Conservation (phyloP, 2,329 filamentous ascomycete species). For the Apiospora pterosperma region DNA sequence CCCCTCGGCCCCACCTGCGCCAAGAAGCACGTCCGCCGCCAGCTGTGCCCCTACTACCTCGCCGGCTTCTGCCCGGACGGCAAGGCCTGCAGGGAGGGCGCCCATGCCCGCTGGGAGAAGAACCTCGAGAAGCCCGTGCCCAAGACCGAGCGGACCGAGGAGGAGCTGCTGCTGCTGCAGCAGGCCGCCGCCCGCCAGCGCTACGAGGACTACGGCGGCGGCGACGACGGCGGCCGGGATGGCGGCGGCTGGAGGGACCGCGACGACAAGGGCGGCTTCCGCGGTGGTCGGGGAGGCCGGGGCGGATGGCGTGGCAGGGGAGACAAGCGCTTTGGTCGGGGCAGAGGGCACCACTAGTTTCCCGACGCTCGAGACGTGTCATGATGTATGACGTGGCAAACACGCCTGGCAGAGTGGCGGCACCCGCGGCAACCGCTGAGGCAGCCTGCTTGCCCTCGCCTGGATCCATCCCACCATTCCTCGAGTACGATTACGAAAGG, state of each 20-base stretch:
- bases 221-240: slow-evolving; percentile 37
- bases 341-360: slow-evolving; percentile 25
- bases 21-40: slow-evolving; percentile 82
- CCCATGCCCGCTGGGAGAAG: slow-evolving; percentile 78
- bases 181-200: slow-evolving; percentile 37
- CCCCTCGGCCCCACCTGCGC: slow-evolving; percentile 82
- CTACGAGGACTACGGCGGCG: slow-evolving; percentile 23
- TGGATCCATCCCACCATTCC: neutral
- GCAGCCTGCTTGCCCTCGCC: neutral
- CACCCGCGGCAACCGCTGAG: too few species aligned
- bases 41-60: slow-evolving; percentile 79
- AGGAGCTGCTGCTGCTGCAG: slow-evolving; percentile 29
- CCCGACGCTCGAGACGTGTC: neutral
- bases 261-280: slow-evolving; percentile 28
- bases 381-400: neutral
- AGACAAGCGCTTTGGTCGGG: slow-evolving; percentile 30
- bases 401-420: neutral
- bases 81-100: slow-evolving; percentile 69
- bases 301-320: slow-evolving; percentile 26
- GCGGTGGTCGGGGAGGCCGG: slow-evolving; percentile 31
- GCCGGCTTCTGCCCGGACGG: slow-evolving; percentile 92
- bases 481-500: neutral
- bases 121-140: slow-evolving; percentile 73
- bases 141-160: slow-evolving; percentile 60
- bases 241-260: slow-evolving; percentile 24